Evolutionary conservation across 148 eudicot species (phyloP).

Genomic region (Nyssa sinensis): DNA sequence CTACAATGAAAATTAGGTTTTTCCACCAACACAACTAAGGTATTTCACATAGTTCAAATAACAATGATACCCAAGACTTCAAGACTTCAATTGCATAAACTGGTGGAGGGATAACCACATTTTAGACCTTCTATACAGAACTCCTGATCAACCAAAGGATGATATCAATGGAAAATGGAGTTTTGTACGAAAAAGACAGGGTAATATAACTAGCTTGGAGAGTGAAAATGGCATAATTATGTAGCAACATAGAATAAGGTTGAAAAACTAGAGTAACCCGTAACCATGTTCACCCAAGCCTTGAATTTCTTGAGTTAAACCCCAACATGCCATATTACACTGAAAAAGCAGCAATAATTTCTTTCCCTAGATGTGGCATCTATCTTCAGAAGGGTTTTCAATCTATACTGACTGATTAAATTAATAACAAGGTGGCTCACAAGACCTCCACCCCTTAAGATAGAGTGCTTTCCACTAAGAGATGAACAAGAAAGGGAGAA

Average conservation of each 20-base stretch:
- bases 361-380: neutral
- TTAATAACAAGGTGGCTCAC: neutral
- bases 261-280: neutral
- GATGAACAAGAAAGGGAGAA: neutral
- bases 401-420: neutral
- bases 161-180: neutral
- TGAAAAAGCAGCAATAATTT: too few relatives aligned
- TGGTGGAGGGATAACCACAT: neutral
- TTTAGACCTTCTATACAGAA: neutral
- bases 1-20: too few relatives aligned
- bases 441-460: too few relatives aligned
- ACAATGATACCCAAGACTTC: neutral
- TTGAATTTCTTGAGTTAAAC: too few relatives aligned
- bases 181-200: neutral
- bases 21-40: neutral
- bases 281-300: neutral
- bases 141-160: neutral
- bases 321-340: neutral
- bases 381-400: neutral
- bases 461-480: too few relatives aligned
- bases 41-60: neutral
- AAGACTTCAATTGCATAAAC: too few relatives aligned
- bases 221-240: neutral
- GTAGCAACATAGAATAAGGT: too few relatives aligned
- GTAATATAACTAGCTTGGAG: neutral